Percentiles rank a stretch among this genome's conserved stretches.
phyloP scores from a whole-genome alignment of 306 rosid genomes.

The Prunus dulcis region DNA sequence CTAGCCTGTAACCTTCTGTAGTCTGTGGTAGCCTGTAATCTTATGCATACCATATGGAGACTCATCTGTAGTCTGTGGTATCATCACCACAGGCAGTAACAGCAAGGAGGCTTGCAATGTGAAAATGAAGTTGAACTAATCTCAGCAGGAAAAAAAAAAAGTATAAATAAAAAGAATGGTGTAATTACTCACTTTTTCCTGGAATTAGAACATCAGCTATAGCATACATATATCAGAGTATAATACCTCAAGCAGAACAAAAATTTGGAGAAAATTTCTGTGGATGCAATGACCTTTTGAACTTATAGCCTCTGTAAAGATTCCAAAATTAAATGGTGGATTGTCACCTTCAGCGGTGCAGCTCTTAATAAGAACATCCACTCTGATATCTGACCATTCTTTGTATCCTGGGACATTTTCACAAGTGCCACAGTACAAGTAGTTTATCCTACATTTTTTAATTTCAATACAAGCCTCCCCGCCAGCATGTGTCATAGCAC shows the following conservation, averaged over 20 bases:
- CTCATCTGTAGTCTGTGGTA: too few species aligned
- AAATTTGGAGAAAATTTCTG: slow-evolving; percentile 52
- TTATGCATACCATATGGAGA: too few species aligned
- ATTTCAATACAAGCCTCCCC: slow-evolving; percentile 38
- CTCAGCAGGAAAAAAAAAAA: not conserved
- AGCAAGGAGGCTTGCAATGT: too few species aligned
- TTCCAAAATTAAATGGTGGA: slow-evolving; percentile 62
- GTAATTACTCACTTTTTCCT: not conserved
- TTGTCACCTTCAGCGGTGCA: slow-evolving; percentile 35
- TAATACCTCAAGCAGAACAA: slow-evolving; percentile 77
- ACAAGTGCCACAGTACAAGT: slow-evolving; percentile 51
- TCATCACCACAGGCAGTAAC: too few species aligned
- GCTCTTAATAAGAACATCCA: slow-evolving; percentile 27
- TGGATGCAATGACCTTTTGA: slow-evolving; percentile 49
- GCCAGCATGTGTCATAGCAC: slow-evolving; percentile 75
- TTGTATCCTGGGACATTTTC: slow-evolving; percentile 30
- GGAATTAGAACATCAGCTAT: not conserved
- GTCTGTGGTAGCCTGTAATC: too few species aligned
- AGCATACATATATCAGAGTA: not conserved
- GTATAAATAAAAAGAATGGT: not conserved
- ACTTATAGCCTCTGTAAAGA: slow-evolving; percentile 56
- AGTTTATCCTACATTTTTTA: slow-evolving; percentile 42
- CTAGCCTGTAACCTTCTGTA: too few species aligned
- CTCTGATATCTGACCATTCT: slow-evolving; percentile 46
- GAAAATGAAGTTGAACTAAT: not conserved